Percentiles rank a stretch among this genome's conserved stretches.
phyloP scores from a whole-genome alignment of 352 stramenopile genomes.

The Saprolegnia diclina region DNA sequence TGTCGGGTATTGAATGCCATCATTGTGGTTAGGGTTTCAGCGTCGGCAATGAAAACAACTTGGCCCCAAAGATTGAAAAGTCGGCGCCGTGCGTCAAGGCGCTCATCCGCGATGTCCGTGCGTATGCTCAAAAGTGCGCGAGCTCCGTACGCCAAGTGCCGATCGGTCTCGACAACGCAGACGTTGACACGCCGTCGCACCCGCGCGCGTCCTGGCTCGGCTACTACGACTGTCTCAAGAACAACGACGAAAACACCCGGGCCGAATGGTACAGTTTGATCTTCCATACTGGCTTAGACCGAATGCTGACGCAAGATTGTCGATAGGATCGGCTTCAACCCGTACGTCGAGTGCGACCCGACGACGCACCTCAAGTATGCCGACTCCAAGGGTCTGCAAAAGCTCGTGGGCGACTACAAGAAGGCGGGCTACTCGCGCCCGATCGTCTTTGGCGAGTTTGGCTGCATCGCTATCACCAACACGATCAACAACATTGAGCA shows the following conservation, averaged over 20 bases:
- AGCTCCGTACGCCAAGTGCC: conserved; percentile 47
- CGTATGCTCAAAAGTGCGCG: conserved; percentile 43
- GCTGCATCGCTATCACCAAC: conserved; percentile 55
- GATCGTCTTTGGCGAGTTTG: conserved; percentile 68
- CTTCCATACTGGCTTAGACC: background rate
- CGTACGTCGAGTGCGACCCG: conserved; percentile 64
- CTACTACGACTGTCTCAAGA: conserved; percentile 64
- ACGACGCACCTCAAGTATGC: conserved; percentile 39
- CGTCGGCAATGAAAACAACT: conserved; percentile 64
- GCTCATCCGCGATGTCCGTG: conserved; percentile 51
- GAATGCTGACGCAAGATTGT: background rate
- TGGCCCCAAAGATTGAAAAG: conserved; percentile 36
- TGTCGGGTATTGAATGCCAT: background rate
- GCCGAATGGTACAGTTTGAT: conserved; percentile 36
- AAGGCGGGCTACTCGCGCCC: conserved; percentile 41
- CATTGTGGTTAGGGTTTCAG: conserved; percentile 37
- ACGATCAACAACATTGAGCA: conserved; percentile 57
- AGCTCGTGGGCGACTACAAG: conserved; percentile 55
- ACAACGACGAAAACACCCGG: conserved; percentile 43
- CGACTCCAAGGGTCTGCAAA: conserved; percentile 44
- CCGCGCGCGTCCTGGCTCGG: conserved; percentile 53
- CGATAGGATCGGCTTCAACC: conserved; percentile 49
- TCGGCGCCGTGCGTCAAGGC: conserved; percentile 63
- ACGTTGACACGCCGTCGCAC: conserved; percentile 37
- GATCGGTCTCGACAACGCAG: conserved; percentile 66